Evolutionary conservation across 768 basidiomycete species (phyloP).

Genomic region (Leucosporidium scottii): DNA sequence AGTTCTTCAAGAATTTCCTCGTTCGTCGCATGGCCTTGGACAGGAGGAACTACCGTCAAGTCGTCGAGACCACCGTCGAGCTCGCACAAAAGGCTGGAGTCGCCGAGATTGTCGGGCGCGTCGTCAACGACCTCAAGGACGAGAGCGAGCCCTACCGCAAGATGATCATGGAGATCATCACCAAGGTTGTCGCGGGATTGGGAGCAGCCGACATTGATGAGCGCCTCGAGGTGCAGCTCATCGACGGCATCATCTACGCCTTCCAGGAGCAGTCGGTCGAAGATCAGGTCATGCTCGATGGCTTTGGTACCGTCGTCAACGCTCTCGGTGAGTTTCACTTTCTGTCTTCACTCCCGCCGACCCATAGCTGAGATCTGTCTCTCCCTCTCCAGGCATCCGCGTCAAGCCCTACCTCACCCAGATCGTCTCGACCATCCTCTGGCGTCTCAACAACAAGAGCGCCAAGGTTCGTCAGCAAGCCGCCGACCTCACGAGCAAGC

Average conservation of each 20-base stretch:
- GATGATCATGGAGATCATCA: conserved; percentile 99
- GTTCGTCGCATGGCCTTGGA: conserved; percentile 76
- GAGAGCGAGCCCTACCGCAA: conserved; percentile 54
- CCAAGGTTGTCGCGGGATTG: conserved; percentile 83
- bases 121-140: conserved; percentile 80
- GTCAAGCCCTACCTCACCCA: conserved; percentile 98
- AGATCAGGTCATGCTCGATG: conserved; percentile 98
- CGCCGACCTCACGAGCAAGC: conserved; percentile 90
- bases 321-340: conserved; percentile 56
- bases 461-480: conserved; percentile 99
- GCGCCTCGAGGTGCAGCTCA: conserved; percentile 81
- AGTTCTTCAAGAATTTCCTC: conserved; percentile 99
- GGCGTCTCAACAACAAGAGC: conserved; percentile 99
- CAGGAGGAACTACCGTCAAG: conserved; percentile 88
- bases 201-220: conserved; percentile 99
- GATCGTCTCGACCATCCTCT: conserved; percentile 96
- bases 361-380: neutral
- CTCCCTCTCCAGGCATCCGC: conserved; percentile 58
- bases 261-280: conserved; percentile 99
- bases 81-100: conserved; percentile 96
- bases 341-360: neutral
- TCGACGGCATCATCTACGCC: conserved; percentile 97
- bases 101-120: conserved; percentile 82
- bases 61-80: conserved; percentile 98
- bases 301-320: conserved; percentile 95